Base-by-base conservation (phyloP, 2,329 filamentous ascomycete genomes). In the Tolypocladium album region DNA sequence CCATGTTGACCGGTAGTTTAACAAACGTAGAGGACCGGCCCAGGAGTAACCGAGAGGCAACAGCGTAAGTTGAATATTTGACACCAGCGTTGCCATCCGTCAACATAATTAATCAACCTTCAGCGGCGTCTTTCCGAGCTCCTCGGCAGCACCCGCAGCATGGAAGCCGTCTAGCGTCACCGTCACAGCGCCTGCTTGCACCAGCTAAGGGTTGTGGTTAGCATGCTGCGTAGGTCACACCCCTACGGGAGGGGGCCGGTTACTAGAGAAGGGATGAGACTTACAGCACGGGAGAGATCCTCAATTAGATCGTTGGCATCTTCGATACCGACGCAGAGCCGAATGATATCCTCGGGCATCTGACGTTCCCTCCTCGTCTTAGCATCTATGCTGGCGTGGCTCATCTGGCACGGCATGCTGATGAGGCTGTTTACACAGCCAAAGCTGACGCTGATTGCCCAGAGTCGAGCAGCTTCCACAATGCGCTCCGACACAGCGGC, bases 391-490 rank as follows among this genome's bases (percentile, higher is more conserved):
- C 91, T 96, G 45, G 94, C 94, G 75, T 99, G 94, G 76, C 93
- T 97, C 95, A 99, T 99, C 69, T 93, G 92, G 77, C 94, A 99
- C 11, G 94, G 93, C 93, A 99, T 97, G 78, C 92, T 97, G 75
- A 99, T 99, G 73, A 99, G 79, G 72, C 90, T 96, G 78, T 99
- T 99, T 65, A 99, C 94, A 72, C 94, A 97, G 56, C 94, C 94
- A 72, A 99, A 99, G 70, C 91, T 96, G 61, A 99, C 94, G 65
- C 90, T 95, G 67, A 99, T 99, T 40, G 89, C 92, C 87, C 91
- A 99, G 39, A 99, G 79, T 64, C 89, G 86, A 2, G 94, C 90
- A 38, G 89, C 90, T 76, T 97, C 94, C 6, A 99, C 94, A 68
- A 99, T 97, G 45, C 92, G 85, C 77, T 97, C 91, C 5, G 90